Evolutionary conservation across 1,284 basidiomycete genomes (phyloP).

Genomic region (Mycena citricolor): DNA sequence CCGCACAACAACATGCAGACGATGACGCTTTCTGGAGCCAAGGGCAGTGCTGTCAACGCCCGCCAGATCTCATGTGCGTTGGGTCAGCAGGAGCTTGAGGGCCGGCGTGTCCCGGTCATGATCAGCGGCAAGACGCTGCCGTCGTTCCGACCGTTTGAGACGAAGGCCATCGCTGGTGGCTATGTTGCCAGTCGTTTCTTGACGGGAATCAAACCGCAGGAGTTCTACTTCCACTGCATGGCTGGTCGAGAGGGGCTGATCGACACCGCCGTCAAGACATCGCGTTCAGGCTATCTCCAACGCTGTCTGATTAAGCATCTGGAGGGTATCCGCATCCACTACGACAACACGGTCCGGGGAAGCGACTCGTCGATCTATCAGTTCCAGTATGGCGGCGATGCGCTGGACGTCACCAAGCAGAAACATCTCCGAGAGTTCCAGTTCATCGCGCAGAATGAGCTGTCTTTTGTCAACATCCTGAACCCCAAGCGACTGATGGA

Average conservation of each 20-base stretch:
- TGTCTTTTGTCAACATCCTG: constrained; percentile 77
- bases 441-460: constrained; percentile 88
- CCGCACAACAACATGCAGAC: constrained; percentile 99
- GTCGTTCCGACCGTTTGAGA: constrained; percentile 97
- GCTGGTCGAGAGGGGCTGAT: constrained; percentile 98
- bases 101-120: constrained; percentile 98
- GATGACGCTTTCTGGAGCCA: constrained; percentile 98
- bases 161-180: constrained; percentile 96
- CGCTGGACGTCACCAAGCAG: constrained; percentile 94
- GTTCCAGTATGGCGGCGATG: constrained; percentile 97
- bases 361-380: constrained; percentile 93
- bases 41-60: constrained; percentile 97
- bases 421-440: constrained; percentile 91
- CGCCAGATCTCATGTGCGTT: constrained; percentile 97
- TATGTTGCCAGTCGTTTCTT: constrained; percentile 99
- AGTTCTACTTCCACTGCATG: constrained; percentile 99
- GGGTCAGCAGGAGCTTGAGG: constrained; percentile 97
- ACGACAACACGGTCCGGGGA: constrained; percentile 97
- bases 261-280: constrained; percentile 99
- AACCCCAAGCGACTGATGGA: constrained; percentile 62
- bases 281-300: constrained; percentile 97
- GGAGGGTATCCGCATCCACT: constrained; percentile 94
- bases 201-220: constrained; percentile 97
- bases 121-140: constrained; percentile 98
- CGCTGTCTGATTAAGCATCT: constrained; percentile 98